A percentile compares a stretch with the other conserved stretches of the same genome.
Conservation (phyloP, 2,329 filamentous ascomycete species). For the Paracoccidioides brasiliensis region DNA sequence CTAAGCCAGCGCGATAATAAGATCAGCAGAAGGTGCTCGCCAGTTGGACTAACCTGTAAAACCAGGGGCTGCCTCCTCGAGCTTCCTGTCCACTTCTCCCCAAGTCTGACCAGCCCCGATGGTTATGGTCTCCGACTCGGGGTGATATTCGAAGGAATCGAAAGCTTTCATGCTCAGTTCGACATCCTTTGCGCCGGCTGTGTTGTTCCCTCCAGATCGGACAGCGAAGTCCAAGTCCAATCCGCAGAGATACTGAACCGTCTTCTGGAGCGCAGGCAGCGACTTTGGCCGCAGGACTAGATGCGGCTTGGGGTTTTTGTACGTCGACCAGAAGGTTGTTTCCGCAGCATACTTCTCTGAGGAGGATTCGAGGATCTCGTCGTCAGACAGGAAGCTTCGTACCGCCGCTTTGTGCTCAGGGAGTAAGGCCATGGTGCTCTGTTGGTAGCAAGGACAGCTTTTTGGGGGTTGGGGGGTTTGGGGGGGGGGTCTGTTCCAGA, state of each 20-base stretch:
- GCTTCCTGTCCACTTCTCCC: constrained; percentile 24
- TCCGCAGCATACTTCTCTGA: constrained; percentile 13
- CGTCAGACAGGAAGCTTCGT: neutral
- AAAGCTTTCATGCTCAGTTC: constrained; percentile 27
- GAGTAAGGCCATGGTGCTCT: neutral
- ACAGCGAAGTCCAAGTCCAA: constrained; percentile 26
- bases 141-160: constrained; percentile 24
- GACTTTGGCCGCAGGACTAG: constrained; percentile 23
- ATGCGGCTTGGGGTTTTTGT: constrained; percentile 21
- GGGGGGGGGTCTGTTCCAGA: no score
- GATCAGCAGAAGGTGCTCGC: neutral
- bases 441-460: neutral
- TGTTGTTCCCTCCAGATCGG: constrained; percentile 25
- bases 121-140: constrained; percentile 18
- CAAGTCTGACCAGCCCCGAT: constrained; percentile 28
- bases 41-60: constrained; percentile 17
- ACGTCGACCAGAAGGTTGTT: constrained; percentile 21
- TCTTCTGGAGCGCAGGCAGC: constrained; percentile 18
- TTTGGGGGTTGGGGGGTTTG: neutral
- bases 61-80: constrained; percentile 22
- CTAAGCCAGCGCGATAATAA: neutral
- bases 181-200: constrained; percentile 25
- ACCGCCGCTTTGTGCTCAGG: neutral
- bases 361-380: constrained; percentile 16
- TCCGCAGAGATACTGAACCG: constrained; percentile 22